phyloP scores from a whole-genome alignment of 352 stramenopile genomes.

The Globisporangium takayamanum region DNA sequence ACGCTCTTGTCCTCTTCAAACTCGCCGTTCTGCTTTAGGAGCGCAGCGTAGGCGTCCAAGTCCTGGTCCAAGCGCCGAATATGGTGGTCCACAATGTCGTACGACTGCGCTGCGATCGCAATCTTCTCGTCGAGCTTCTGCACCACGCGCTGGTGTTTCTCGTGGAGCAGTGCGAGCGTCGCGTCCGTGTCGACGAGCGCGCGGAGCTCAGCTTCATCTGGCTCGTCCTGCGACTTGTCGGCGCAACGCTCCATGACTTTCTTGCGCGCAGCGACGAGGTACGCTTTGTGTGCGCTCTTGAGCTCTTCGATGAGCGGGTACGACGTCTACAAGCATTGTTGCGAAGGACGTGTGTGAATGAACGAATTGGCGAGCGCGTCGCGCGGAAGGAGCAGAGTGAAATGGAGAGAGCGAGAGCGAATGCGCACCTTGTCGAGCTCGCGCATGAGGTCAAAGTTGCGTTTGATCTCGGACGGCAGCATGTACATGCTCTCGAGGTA shows the following conservation, averaged over 20 bases:
- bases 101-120: constrained; percentile 79
- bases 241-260: constrained; percentile 58
- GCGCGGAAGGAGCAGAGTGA: not conserved
- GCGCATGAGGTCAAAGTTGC: constrained; percentile 87
- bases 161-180: constrained; percentile 29
- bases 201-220: constrained; percentile 56
- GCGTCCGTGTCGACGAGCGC: constrained; percentile 58
- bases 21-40: constrained; percentile 73
- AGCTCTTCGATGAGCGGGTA: constrained; percentile 77
- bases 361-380: not conserved
- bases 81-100: constrained; percentile 84
- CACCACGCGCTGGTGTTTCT: constrained; percentile 64
- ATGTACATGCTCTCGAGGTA: constrained; percentile 88
- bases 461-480: constrained; percentile 86
- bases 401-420: not conserved
- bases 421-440: constrained; percentile 74
- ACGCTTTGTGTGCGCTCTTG: constrained; percentile 51
- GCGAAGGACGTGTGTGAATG: not conserved
- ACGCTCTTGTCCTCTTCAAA: constrained; percentile 66
- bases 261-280: constrained; percentile 49
- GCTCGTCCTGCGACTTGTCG: constrained; percentile 37
- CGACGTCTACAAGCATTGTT: constrained; percentile 33
- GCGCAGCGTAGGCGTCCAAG: constrained; percentile 58
- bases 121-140: constrained; percentile 88
- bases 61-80: constrained; percentile 77